Evolutionary conservation across 768 basidiomycete genomes (phyloP), one percentile per base, ranked within the genome.

Genomic region (Royoungia palumana): DNA sequence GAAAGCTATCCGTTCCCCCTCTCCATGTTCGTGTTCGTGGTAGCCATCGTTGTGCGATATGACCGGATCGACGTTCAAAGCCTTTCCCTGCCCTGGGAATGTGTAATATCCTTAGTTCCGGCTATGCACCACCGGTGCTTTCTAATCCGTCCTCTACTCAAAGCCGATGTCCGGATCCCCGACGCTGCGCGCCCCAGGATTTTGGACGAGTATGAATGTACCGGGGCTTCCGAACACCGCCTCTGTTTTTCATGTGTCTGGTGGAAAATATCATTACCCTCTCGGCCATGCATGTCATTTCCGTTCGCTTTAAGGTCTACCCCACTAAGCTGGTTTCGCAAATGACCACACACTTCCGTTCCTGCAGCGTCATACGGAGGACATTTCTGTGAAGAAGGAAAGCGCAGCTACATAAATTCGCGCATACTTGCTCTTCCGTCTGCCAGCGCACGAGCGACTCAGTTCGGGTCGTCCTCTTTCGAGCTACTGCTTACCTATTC

Each of bases 11-110:
- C 21, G 6, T 20, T 38, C 22, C 28, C 38, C 22, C 22, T 7
- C 7, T 21, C 44, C 25, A 38, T 20, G 40, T 46, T 50, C 51
- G 36, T 22, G 42, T 45, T 24, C 41, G 11, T 41, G 32, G 4
- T 20, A 14, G 16, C 20, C 38, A 21, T 34, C 21, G 22, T 22
- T 30, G 12, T 66, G 65, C 63, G 59, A 59, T 30, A 37, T 44
- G 36, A 20, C 28, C 64, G 61, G 64, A 63, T 66, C 66, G 46
- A 58, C 51, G 30, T 30, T 46, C 21, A 10, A 44, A 20, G 4
- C 27, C 3, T 35, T 36, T n/a, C 22, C 16, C n/a, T 50, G 50
- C 48, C 45, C 27, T 27, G 43, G n/a, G 16, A 49, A 46, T 42
- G 6, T 16, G 44, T 14, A 10, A 27, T 14, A 20, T 4, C 2